A percentile compares a stretch with the other conserved stretches of the same genome.
These are phyloP conservation scores for Wallemia mellicola DNA, from an alignment of 1,284 basidiomycete species.

Conservation along the genomic window DNA sequence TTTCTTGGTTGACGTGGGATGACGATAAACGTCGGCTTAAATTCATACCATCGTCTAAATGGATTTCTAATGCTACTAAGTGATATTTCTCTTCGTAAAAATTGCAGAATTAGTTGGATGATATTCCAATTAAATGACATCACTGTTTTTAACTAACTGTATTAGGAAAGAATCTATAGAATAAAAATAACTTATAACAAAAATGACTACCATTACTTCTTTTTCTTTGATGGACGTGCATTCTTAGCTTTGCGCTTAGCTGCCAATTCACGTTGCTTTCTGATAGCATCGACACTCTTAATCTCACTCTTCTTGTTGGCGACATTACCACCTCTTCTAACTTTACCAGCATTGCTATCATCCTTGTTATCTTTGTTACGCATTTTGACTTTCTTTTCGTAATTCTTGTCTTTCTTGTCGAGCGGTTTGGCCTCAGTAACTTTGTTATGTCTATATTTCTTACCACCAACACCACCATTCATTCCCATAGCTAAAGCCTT, in stretches of 20 bases:
- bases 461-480: conserved; percentile 18
- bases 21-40: neutral
- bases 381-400: conserved; percentile 35
- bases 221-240: conserved; percentile 24
- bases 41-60: neutral
- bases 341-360: conserved; percentile 13
- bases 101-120: neutral
- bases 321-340: conserved; percentile 13
- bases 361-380: conserved; percentile 24
- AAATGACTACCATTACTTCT: conserved; percentile 7
- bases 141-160: neutral
- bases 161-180: neutral
- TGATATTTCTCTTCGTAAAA: neutral
- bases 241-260: conserved; percentile 42
- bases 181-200: neutral
- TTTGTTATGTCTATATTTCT: conserved; percentile 35
- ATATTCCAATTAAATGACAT: neutral
- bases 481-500: conserved; percentile 7
- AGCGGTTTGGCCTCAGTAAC: conserved; percentile 32
- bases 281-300: conserved; percentile 54
- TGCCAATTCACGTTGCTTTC: conserved; percentile 31
- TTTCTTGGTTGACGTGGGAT: neutral
- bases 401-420: conserved; percentile 32
- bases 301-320: conserved; percentile 31
- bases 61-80: neutral